Evolutionary conservation across 2,329 filamentous ascomycete genomes (phyloP), one percentile per base, ranked within the genome.

Genomic region (Malbranchea cinnamomea): DNA sequence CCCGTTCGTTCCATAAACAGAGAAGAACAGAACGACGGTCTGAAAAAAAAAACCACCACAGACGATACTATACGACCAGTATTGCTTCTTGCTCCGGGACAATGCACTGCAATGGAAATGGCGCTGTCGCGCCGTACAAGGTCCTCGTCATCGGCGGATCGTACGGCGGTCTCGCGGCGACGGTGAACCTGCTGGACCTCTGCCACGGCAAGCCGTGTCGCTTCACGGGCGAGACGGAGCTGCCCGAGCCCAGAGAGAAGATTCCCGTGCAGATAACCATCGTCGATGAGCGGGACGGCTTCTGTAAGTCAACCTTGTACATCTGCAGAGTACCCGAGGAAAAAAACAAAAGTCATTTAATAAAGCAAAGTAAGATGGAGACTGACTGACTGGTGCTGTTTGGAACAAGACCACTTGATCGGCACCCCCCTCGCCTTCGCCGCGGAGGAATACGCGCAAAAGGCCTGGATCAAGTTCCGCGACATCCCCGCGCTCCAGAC

Each of bases 261-360:
- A 56, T 72, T 31, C 59, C 66, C 4, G 52, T 78, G 9, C 65
- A 80, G 21, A 70, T 83, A 31, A 81, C 74, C 24, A 65, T 84
- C 18, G 69, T 79, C 13, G 78, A 83, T 44, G 76, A 83, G 53
- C 62, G 75, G 12, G 78, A 83, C 57, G 78, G 78, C 9, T 82
- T 71, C 49, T 82, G 77, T 83, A 59, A 43, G 74, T 55, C 21
- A 11, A 21, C 18, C 19, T 4, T 13, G 10, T 19, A 13, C 10
- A 7, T 14, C 11, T 16, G n/a, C 26, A 6, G 26, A 17, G 9
- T 6, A 7, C 10, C 7, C n/a, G 9, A 7, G 9, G 24, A 7
- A 12, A 26, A 8, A 10, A 8, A 9, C 12, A 15, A 13, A 12
- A n/a, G 10, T 16, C 19, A 29, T 11, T 19, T 2, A 16, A 40